phyloP scores from a whole-genome alignment of 768 basidiomycete genomes.

The Mycena latifolia region DNA sequence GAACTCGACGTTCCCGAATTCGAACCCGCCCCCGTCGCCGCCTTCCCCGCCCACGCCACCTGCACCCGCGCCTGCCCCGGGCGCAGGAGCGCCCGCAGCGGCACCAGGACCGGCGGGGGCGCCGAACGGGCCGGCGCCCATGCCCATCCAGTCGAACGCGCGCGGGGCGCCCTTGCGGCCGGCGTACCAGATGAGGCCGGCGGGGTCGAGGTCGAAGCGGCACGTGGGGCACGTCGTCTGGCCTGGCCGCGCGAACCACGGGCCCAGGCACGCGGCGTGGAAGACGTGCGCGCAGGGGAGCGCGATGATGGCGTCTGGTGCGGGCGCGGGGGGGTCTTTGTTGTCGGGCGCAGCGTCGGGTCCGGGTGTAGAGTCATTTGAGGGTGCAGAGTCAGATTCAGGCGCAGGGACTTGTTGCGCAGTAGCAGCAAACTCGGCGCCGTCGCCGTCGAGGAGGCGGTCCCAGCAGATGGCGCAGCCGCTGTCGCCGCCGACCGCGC shows the following conservation, averaged over 20 bases:
- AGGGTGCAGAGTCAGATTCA: slow-evolving; percentile 19
- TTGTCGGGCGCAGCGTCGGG: slow-evolving; percentile 32
- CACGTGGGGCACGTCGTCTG: slow-evolving; percentile 90
- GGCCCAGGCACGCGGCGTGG: slow-evolving; percentile 81
- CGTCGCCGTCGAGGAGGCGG: slow-evolving; percentile 62
- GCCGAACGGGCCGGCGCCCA: too few relatives aligned
- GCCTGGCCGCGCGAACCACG: slow-evolving; percentile 85
- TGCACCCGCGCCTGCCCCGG: too few relatives aligned
- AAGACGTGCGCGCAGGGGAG: slow-evolving; percentile 88
- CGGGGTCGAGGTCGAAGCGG: slow-evolving; percentile 86
- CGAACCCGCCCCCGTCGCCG: too few relatives aligned
- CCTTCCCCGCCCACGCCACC: too few relatives aligned
- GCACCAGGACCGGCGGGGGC: too few relatives aligned
- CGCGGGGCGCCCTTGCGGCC: slow-evolving; percentile 21
- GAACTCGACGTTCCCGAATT: too few relatives aligned
- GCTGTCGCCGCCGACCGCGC: slow-evolving; percentile 49
- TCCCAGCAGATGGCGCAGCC: slow-evolving; percentile 88
- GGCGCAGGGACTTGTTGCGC: slow-evolving; percentile 8
- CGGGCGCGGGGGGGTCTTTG: slow-evolving; percentile 25
- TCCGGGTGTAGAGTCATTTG: slow-evolving; percentile 19
- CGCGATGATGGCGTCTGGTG: slow-evolving; percentile 63
- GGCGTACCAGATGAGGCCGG: slow-evolving; percentile 58
- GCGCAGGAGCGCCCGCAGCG: too few relatives aligned
- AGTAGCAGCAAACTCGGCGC: slow-evolving; percentile 43
- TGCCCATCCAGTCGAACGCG: too few relatives aligned